These are phyloP conservation scores for Tetracladium marchalianum DNA, from an alignment of 495 filamentous ascomycete genomes.

Conservation along the genomic window DNA sequence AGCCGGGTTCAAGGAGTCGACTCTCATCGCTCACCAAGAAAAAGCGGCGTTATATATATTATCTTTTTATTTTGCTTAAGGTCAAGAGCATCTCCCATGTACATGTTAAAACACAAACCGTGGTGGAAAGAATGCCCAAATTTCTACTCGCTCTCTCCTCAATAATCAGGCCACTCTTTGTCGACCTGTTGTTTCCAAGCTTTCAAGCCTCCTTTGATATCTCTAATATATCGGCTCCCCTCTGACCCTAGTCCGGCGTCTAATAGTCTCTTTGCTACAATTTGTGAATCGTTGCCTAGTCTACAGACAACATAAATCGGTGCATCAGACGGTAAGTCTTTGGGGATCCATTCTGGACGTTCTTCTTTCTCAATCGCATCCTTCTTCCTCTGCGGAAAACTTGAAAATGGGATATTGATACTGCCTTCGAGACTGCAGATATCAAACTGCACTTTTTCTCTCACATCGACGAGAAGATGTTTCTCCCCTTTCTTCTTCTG, in stretches of 20 bases:
- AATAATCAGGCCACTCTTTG: constrained; percentile 47
- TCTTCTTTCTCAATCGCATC: neutral
- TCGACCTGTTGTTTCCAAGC: constrained; percentile 82
- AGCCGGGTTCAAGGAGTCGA: too few species aligned
- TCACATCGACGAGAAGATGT: constrained; percentile 68
- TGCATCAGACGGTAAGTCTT: constrained; percentile 21
- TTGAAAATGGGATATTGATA: constrained; percentile 68
- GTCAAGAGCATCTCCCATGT: too few species aligned
- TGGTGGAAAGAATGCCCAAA: neutral
- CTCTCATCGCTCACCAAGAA: too few species aligned
- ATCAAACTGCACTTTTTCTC: constrained; percentile 77
- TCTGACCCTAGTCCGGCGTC: constrained; percentile 48
- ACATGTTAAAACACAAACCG: too few species aligned
- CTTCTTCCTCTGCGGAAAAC: constrained; percentile 26
- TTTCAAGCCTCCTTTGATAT: constrained; percentile 71
- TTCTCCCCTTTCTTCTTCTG: constrained; percentile 13
- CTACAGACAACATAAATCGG: constrained; percentile 74
- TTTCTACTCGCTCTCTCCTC: neutral
- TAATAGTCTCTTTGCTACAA: constrained; percentile 61
- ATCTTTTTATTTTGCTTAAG: too few species aligned
- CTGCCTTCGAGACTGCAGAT: constrained; percentile 64
- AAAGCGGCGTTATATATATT: too few species aligned
- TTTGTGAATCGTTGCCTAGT: constrained; percentile 81
- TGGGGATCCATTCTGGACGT: constrained; percentile 35
- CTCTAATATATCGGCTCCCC: constrained; percentile 52